Evolutionary conservation across 805 yeast genomes (phyloP), one percentile per base, ranked within the genome.

Genomic region (Pichia sporocuriosa): DNA sequence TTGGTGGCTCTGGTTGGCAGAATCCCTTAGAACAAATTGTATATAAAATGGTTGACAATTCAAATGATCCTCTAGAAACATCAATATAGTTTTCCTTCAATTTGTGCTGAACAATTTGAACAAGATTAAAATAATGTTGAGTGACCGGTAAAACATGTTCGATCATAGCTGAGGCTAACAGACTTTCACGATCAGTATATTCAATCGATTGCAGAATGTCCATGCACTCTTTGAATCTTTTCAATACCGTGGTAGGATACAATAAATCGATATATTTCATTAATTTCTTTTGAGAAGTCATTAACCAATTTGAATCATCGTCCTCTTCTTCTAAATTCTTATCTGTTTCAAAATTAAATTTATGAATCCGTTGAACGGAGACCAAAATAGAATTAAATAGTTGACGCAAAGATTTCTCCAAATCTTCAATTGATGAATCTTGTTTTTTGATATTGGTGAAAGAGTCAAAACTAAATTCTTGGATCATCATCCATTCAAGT

Each of bases 1-100:
- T 58, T 6, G 84, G 83, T 16, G 86, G 80, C 55, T 84, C 84
- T 11, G 98, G 98, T 2, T 94, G 76, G 57, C 98, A 93, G 73
- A 88, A 89, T 0, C 98, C 98, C 41, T 81, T 75, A 12, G 75
- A 75, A 1, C 95, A 77, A 23, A 93, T 62, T 7, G 71, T 72
- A 46, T 70, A 65, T 29, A 93, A 68, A 7, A 79, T 56, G 6
- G 69, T 63, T 8, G 81, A 52, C 37, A 93, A 62, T 29, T 76
- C 66, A 53, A 67, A 81, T 0, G 87, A 69, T 8, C 88, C 81
- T 47, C 76, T 76, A 4, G 85, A 69, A 9, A 77, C 63, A 23
- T 72, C 69, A 17, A 61, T 46, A 54, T 84, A 84, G 53, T 77
- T 69, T 0, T 50, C 49, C 35, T 72, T 67, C 9, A 70, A 56